Base-by-base conservation (phyloP, 139 green algal species). In the Chlorella sp. region DNA sequence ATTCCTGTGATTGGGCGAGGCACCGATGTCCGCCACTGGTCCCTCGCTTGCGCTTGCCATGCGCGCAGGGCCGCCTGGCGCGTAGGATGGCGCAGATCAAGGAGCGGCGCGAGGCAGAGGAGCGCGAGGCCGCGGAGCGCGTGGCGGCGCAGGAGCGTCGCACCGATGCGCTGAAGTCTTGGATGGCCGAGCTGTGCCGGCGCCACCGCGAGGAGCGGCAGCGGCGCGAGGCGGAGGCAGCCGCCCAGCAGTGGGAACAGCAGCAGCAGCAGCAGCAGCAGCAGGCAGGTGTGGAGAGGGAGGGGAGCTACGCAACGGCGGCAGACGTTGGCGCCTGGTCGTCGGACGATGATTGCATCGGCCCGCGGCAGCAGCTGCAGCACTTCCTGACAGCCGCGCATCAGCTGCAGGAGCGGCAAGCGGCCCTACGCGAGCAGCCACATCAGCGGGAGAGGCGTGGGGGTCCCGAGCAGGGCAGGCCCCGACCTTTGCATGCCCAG, bases 61-160 rank as follows among this genome's bases (percentile, higher is more conserved):
- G n/a, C 21, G 55, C 55, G 55, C 55, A 62, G 55, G 55, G 55
- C 17, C 55, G 55, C 21, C 55, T 62, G 55, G 21, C 29, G 55
- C 55, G 55, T 25, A 62, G 21, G 21, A 25, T 62, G 55, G n/a
- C n/a, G n/a, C n/a, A n/a, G n/a, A n/a, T n/a, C 69, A 75, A 67
- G 73, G 63, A 73, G 62, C 62, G 73, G 73, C 63, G 73, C 42
- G 63, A 73, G 63, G 42, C 58, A 38, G 73, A 73, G 63, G 64
- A 73, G 63, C 38, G 48, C 2, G 63, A 79, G 15, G 63, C 41
- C n/a, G 63, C 19, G 27, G 73, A 62, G 11, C 50, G 40, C 12
- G 29, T 41, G 38, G n/a, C 56, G 29, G 73, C 73, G 3, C 73
- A 67, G 45, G 31, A 66, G 38, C 62, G 73, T 35, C 36, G 40